Conservation (phyloP, 2,329 filamentous ascomycete species). For the Phialophora verrucosa region DNA sequence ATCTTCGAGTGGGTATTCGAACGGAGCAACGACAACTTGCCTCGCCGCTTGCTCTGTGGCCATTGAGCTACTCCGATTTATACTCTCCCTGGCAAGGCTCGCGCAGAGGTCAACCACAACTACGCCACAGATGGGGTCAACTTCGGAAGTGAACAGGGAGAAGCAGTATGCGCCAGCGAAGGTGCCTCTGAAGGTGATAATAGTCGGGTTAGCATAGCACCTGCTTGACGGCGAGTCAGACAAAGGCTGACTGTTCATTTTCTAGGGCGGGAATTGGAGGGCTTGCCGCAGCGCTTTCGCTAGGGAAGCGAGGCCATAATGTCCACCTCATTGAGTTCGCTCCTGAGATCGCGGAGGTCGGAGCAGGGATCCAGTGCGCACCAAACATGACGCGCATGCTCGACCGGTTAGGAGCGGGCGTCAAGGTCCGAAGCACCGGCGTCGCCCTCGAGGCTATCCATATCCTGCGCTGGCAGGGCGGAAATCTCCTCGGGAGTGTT, state of each 20-base stretch:
- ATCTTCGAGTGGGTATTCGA: background rate
- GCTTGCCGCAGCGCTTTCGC: constrained; percentile 42
- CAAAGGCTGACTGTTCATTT: constrained; percentile 23
- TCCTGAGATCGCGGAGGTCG: constrained; percentile 66
- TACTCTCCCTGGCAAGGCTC: background rate
- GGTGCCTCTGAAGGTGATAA: constrained; percentile 27
- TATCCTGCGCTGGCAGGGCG: constrained; percentile 43
- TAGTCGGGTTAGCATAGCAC: constrained; percentile 31
- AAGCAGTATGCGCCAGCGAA: constrained; percentile 27
- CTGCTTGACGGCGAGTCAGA: constrained; percentile 24
- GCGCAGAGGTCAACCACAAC: background rate
- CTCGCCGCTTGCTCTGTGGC: background rate
- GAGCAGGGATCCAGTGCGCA: constrained; percentile 40
- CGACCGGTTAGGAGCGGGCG: constrained; percentile 31
- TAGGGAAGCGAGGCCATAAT: constrained; percentile 44
- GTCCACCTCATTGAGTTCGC: constrained; percentile 68
- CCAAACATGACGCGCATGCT: constrained; percentile 39
- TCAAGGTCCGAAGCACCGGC: constrained; percentile 37
- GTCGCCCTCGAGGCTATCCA: constrained; percentile 49
- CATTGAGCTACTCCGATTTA: background rate
- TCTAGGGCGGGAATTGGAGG: constrained; percentile 42
- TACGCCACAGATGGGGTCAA: constrained; percentile 10
- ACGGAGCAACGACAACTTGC: no score
- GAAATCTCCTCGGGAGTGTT: constrained; percentile 39
- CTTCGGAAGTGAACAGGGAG: constrained; percentile 25